phyloP scores from a whole-genome alignment of 768 basidiomycete genomes.

The Tephrocybe sp. region DNA sequence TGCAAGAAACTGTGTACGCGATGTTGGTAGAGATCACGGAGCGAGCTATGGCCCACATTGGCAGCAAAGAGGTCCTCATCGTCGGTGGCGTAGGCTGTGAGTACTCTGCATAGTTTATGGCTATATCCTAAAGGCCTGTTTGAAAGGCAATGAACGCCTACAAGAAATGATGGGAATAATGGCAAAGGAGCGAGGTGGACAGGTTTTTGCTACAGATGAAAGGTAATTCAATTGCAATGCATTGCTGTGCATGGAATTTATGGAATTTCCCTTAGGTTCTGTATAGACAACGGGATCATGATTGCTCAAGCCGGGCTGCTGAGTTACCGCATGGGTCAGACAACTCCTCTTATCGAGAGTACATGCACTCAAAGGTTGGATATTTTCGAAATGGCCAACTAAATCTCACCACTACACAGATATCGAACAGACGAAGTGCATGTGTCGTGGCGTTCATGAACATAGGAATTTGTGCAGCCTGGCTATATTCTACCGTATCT shows the following conservation, averaged over 20 bases:
- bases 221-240: slow-evolving; percentile 47
- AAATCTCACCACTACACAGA: slow-evolving; percentile 44
- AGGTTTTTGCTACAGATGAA: slow-evolving; percentile 95
- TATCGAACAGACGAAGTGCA: slow-evolving; percentile 95
- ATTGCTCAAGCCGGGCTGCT: slow-evolving; percentile 97
- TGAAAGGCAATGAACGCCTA: slow-evolving; percentile 81
- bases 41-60: slow-evolving; percentile 98
- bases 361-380: slow-evolving; percentile 89
- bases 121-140: background rate
- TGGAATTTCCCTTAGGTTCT: slow-evolving; percentile 64
- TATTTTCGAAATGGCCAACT: background rate
- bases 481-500: too few relatives aligned
- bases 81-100: slow-evolving; percentile 99
- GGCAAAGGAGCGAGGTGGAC: slow-evolving; percentile 86
- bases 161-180: slow-evolving; percentile 99
- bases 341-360: slow-evolving; percentile 75
- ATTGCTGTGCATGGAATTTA: background rate
- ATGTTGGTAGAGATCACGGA: slow-evolving; percentile 99
- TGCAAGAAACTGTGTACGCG: slow-evolving; percentile 96
- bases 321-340: slow-evolving; percentile 86
- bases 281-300: slow-evolving; percentile 99
- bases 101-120: slow-evolving; percentile 27
- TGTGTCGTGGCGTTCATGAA: slow-evolving; percentile 80
- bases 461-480: too few relatives aligned
- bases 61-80: slow-evolving; percentile 93